These are phyloP conservation scores for Lactarius sanguifluus DNA, from an alignment of 768 basidiomycete species.

Conservation along the genomic window DNA sequence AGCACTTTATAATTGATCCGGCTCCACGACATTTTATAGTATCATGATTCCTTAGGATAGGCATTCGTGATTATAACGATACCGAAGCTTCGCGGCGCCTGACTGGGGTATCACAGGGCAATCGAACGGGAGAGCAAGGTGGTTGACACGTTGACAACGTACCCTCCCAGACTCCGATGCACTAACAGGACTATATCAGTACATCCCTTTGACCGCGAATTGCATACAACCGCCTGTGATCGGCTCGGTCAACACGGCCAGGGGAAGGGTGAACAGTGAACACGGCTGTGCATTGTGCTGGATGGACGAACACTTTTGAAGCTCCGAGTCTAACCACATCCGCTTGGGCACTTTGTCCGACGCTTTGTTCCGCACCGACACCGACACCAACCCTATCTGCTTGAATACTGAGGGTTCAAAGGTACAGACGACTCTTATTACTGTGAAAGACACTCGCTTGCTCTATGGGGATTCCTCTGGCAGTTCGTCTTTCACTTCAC, in stretches of 20 bases:
- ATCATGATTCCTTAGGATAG: background rate
- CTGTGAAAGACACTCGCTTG: background rate
- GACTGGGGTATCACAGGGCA: background rate
- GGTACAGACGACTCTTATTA: background rate
- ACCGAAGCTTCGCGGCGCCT: background rate
- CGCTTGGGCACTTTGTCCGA: background rate
- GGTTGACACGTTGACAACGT: no score
- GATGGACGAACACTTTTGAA: background rate
- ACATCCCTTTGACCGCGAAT: background rate
- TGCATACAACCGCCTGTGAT: background rate
- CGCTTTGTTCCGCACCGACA: background rate
- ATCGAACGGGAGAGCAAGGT: background rate
- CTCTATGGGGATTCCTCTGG: background rate
- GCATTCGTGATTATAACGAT: background rate
- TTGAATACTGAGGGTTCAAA: background rate
- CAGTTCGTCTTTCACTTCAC: background rate
- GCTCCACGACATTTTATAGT: background rate
- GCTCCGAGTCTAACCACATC: background rate
- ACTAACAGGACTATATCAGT: background rate
- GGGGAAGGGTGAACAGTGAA: background rate
- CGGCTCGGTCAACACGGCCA: background rate
- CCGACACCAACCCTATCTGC: background rate
- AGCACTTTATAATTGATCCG: background rate
- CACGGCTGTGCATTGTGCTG: background rate
- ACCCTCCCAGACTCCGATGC: no score